Base-by-base conservation (phyloP, 2,329 filamentous ascomycete species). In the Emmonsiellopsis sp. region DNA sequence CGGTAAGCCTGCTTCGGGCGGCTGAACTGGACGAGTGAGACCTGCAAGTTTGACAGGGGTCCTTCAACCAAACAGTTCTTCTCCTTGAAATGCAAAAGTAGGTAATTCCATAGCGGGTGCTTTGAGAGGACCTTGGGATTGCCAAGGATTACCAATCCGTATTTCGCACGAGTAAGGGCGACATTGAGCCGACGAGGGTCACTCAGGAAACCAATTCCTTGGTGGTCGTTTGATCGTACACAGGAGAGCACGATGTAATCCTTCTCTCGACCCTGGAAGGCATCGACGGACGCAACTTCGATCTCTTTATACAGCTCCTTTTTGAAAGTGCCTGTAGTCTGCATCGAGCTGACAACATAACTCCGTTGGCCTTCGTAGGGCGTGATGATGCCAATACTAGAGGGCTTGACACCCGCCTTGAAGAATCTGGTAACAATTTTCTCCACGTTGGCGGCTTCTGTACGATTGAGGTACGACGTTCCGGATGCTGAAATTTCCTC, bases 321-420 rank as follows among this genome's bases (percentile, higher is more conserved):
- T 76, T 95, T 96, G 77, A 94, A 96, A 0, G 88, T 94, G 51
- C 93, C 93, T 10, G 87, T 93, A 58, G 92, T 90, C 72, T 98
- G 93, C 92, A 98, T 97, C n/a, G 92, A 96, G 67, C 88, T 95
- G 55, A 98, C 93, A 59, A 98, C 91, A 69, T 95, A 98, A 73
- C 91, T 96, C 65, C 93, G 87, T 73, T 98, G 93, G 55, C 93
- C 93, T 74, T 98, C 93, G 69, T 98, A 98, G 52, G 93, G 93
- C 13, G 93, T 98, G 66, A 98, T 97, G 63, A 98, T 93, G 74
- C 93, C 93, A 66, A 98, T 97, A 60, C 92, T 89, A 49, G 80
- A 78, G 5, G 93, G 91, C 65, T 91, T 87, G n/a, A 98, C 93
- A 47, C 92, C 92, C 27, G 94, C 93, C 72, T 96, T 97, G 82